Base-by-base conservation (phyloP, 371 early-diverging fungal species). In the Blakeslea trispora region DNA sequence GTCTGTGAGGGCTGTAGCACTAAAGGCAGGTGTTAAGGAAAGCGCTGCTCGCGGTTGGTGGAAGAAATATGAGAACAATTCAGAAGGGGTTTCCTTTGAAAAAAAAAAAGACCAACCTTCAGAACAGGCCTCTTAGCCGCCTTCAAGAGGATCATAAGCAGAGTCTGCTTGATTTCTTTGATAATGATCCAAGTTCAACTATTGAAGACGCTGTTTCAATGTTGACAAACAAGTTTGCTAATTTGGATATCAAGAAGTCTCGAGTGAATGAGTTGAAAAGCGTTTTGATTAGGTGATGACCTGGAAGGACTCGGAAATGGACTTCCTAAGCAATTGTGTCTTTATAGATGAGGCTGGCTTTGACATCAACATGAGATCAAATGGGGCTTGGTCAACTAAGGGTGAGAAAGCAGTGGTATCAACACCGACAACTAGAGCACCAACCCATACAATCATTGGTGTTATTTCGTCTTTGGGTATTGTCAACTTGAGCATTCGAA, bases 271-370 rank as follows among this genome's bases (percentile, higher is more conserved):
- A 14, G 22, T 41, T 34, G 24, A 42, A 24, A 34, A 6, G 19
- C 40, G 42, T 6, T 31, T 31, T 32, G 42, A 43, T 11, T 53
- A 44, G 32, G 32, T 32, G 5, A 10, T 6, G 32, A 32, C 5
- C 5, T 32, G 32, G 32, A 32, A 6, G 6, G 6, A 32, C 6
- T 6, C 45, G 17, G 55, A 54, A n/a, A 45, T 54, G 45, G 23
- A 34, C 34, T 54, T 37, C 22, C 35, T 46, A 1, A 17, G 10
- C 4, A 54, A 45, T 31, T 54, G 55, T 35, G 45, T 54, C 21
- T 45, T 54, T n/a, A 18, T 45, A 0, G 55, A 54, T 40, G 55
- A 54, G 45, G 45, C 55, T 18, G 45, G 35, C 19, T 54, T 54
- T 18, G 45, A 54, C 37, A 52, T 52, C 41, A 52, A 52, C 43